Conservation (phyloP, 164 flowering plant species). For the Brasenia schreberi region DNA sequence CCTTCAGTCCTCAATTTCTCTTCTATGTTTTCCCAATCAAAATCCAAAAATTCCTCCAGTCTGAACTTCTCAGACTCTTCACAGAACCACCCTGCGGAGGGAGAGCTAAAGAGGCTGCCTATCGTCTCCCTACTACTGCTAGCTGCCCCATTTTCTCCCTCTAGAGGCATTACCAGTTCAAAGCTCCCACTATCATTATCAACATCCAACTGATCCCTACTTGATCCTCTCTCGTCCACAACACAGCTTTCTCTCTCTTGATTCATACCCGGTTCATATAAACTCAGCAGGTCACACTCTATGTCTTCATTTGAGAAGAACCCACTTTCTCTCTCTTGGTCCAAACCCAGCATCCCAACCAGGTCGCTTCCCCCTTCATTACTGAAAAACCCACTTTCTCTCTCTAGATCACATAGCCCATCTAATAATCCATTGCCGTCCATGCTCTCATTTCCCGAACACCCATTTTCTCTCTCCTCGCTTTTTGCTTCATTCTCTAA, state of each 20-base stretch:
- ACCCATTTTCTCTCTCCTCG: constrained; percentile 5
- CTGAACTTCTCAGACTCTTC: constrained; percentile 2
- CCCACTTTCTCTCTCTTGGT: constrained; percentile 8
- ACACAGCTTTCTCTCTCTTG: neutral
- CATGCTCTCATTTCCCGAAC: neutral
- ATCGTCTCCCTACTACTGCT: neutral
- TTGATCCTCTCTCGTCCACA: constrained; percentile 1
- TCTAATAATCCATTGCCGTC: neutral
- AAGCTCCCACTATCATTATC: constrained; percentile 1
- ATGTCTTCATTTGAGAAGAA: constrained; percentile 3
- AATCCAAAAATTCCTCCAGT: constrained; percentile 14
- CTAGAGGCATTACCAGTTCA: too few species aligned
- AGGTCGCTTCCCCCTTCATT: neutral
- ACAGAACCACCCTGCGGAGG: constrained; percentile 3
- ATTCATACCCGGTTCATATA: neutral
- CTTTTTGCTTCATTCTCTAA: neutral
- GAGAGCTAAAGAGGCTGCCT: neutral
- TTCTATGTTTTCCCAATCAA: constrained; percentile 17
- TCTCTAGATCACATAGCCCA: neutral
- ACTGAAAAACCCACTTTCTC: neutral
- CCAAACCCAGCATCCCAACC: neutral
- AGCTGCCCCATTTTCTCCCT: constrained; percentile 3
- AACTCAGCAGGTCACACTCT: constrained; percentile 5
- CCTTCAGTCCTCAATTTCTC: constrained; percentile 10
- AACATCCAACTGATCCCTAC: neutral